phyloP scores from a whole-genome alignment of 2,329 filamentous ascomycete species.

The Colletotrichum acutatum region DNA sequence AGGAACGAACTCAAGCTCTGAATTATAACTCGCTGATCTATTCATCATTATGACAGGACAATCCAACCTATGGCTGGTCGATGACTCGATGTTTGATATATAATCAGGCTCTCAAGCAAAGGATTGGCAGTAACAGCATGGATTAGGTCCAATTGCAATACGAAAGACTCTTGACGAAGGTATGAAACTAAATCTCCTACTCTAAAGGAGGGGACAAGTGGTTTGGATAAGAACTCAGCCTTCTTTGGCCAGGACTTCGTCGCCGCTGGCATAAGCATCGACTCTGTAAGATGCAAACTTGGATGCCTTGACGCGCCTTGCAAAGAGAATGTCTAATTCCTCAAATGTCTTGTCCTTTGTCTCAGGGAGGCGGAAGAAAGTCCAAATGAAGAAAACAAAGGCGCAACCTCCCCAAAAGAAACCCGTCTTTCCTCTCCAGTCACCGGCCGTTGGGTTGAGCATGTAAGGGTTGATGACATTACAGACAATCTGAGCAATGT shows the following conservation, averaged over 20 bases:
- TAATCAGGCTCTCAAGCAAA: too few relatives aligned
- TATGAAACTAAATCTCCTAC: background rate
- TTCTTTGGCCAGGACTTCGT: conserved; percentile 16
- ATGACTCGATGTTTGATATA: too few relatives aligned
- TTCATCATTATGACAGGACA: too few relatives aligned
- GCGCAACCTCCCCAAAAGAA: conserved; percentile 42
- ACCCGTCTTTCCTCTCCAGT: conserved; percentile 50
- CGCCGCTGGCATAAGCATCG: conserved; percentile 19
- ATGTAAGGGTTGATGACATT: conserved; percentile 48
- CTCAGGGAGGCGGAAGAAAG: conserved; percentile 48
- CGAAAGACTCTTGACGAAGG: too few relatives aligned
- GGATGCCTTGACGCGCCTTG: conserved; percentile 5
- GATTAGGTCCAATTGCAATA: too few relatives aligned
- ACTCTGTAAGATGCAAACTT: conserved; percentile 21
- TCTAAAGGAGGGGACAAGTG: background rate
- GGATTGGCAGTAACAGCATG: too few relatives aligned
- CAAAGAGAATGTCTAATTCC: conserved; percentile 48
- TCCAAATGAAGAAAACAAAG: conserved; percentile 41
- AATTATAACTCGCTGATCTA: too few relatives aligned
- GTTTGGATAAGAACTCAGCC: background rate
- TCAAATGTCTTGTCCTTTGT: conserved; percentile 46
- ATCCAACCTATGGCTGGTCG: too few relatives aligned
- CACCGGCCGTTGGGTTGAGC: conserved; percentile 46
- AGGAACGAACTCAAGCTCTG: too few relatives aligned
- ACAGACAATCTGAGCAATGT: conserved; percentile 50